These are phyloP conservation scores for Vitellaria paradoxa DNA, from an alignment of 179 eudicot species.

Conservation along the genomic window DNA sequence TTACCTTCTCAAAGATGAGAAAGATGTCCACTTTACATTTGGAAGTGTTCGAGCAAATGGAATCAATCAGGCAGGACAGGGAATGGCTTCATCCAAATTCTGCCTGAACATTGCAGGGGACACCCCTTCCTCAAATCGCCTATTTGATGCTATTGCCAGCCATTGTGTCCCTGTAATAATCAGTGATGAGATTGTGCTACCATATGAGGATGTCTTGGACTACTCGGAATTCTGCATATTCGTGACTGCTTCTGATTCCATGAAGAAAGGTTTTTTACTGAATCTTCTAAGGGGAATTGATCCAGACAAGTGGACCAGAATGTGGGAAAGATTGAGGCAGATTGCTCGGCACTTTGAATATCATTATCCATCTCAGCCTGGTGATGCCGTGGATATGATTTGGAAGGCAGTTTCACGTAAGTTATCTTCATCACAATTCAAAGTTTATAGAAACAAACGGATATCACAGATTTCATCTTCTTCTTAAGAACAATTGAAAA, in stretches of 20 bases:
- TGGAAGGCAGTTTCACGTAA: conserved; percentile 71
- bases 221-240: conserved; percentile 67
- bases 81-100: conserved; percentile 74
- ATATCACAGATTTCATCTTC: too few species aligned
- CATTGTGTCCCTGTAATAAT: conserved; percentile 21
- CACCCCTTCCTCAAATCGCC: conserved; percentile 88
- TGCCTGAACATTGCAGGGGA: conserved; percentile 90
- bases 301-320: conserved; percentile 60
- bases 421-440: conserved; percentile 10
- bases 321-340: conserved; percentile 72
- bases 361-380: conserved; percentile 59
- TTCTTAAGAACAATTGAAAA: too few species aligned
- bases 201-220: conserved; percentile 65
- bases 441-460: too few species aligned
- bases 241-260: conserved; percentile 60
- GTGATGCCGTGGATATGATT: conserved; percentile 80
- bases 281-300: conserved; percentile 53
- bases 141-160: conserved; percentile 69
- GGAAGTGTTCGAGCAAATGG: conserved; percentile 56
- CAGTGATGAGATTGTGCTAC: conserved; percentile 79
- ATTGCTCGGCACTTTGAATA: conserved; percentile 56
- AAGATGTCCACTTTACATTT: conserved; percentile 68
- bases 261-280: conserved; percentile 51
- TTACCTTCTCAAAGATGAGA: conserved; percentile 67
- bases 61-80: conserved; percentile 50